These are phyloP conservation scores for Gossypium thurberi DNA, from an alignment of 345 rosid genomes.

Conservation along the genomic window DNA sequence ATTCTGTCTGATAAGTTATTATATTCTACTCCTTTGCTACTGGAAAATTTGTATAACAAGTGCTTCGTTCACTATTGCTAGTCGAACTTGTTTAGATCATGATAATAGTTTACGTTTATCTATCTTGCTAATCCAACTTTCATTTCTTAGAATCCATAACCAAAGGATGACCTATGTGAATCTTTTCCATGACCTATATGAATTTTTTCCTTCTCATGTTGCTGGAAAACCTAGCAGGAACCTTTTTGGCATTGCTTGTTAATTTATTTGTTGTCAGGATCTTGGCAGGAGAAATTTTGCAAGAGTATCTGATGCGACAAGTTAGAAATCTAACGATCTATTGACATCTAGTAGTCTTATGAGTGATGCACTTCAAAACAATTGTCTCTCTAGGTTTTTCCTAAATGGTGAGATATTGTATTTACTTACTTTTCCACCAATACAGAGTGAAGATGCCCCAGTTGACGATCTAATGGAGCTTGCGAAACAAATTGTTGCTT, in stretches of 20 bases:
- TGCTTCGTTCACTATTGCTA: background rate
- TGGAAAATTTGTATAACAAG: background rate
- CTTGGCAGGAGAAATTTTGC: constrained; percentile 82
- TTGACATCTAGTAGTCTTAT: background rate
- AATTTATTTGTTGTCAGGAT: constrained; percentile 39
- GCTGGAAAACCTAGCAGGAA: background rate
- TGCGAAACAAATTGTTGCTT: too few relatives aligned
- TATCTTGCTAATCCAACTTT: background rate
- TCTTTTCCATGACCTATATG: background rate
- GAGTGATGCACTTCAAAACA: constrained; percentile 9
- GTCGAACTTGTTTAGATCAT: background rate
- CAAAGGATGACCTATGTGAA: background rate
- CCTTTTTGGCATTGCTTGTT: background rate
- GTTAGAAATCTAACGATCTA: constrained; percentile 29
- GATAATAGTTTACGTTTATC: background rate
- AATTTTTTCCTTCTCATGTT: background rate
- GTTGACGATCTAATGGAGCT: too few relatives aligned
- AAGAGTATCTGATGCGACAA: constrained; percentile 70
- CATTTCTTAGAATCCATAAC: background rate
- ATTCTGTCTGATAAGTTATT: background rate
- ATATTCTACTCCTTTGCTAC: background rate
- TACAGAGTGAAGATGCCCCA: too few relatives aligned
- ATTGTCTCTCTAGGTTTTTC: background rate
- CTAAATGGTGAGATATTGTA: background rate
- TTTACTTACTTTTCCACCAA: too few relatives aligned